Percentiles rank a stretch among this genome's conserved stretches.
These are phyloP conservation scores for Athelia psychrophila DNA, from an alignment of 1,284 basidiomycete species.

Conservation along the genomic window DNA sequence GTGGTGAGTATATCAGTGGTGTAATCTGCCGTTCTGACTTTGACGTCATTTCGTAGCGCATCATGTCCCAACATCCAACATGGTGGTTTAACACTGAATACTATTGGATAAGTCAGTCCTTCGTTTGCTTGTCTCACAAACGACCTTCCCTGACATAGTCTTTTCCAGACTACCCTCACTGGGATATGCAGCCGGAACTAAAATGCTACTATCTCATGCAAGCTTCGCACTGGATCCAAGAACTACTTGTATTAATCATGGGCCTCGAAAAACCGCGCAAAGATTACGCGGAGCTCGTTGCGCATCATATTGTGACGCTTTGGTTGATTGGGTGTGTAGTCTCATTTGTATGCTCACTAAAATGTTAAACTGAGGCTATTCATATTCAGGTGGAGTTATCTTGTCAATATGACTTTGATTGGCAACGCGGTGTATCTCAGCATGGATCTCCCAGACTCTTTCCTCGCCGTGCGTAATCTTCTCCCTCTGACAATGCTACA, in stretches of 20 bases:
- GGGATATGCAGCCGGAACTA: constrained; percentile 82
- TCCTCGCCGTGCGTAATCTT: constrained; percentile 70
- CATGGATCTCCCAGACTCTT: constrained; percentile 95
- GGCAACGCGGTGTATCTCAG: constrained; percentile 93
- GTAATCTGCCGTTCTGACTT: background rate
- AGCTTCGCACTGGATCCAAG: constrained; percentile 92
- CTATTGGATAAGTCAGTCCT: constrained; percentile 73
- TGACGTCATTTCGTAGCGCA: constrained; percentile 43
- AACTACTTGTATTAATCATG: constrained; percentile 84
- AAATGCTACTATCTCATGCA: constrained; percentile 94
- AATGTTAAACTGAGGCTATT: constrained; percentile 4
- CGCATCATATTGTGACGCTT: constrained; percentile 89
- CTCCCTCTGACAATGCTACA: background rate
- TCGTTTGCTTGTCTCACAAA: constrained; percentile 3
- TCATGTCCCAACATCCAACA: constrained; percentile 86
- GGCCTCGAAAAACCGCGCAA: constrained; percentile 92
- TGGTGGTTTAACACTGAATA: constrained; percentile 87
- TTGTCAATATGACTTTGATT: constrained; percentile 81
- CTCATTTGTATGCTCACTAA: too few relatives aligned
- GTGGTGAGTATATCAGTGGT: constrained; percentile 50
- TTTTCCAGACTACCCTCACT: constrained; percentile 83
- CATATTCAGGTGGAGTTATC: constrained; percentile 78
- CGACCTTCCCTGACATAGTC: too few relatives aligned
- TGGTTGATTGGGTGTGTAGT: constrained; percentile 91
- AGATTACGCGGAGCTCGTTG: constrained; percentile 86